Conservation (phyloP, 148 eudicot genomes). For the Vaccinium corymbosum region DNA sequence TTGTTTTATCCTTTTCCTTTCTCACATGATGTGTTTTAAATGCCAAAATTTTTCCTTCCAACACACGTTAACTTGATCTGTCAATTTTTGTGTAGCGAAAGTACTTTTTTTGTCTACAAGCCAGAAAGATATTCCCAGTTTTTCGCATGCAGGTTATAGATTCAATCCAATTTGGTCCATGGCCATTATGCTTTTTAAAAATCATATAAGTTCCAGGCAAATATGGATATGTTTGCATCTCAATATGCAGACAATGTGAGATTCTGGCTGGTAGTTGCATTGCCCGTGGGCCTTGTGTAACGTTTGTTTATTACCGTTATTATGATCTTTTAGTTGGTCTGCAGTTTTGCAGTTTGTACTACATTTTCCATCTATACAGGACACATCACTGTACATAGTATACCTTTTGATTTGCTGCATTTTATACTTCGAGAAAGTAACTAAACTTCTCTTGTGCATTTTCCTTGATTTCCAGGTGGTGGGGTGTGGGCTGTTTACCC, state of each 20-base stretch:
- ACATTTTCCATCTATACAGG: not conserved
- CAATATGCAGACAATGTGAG: not conserved
- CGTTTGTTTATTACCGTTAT: not conserved
- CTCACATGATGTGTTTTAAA: not conserved
- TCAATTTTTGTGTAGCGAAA: not conserved
- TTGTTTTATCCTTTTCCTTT: not conserved
- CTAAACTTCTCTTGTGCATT: not conserved
- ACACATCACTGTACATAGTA: not conserved
- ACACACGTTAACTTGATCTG: not conserved
- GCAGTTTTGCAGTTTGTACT: not conserved
- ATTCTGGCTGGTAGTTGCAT: not conserved
- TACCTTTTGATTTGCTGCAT: not conserved
- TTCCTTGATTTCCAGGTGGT: constrained; percentile 54
- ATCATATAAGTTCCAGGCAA: not conserved
- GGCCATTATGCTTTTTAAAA: not conserved
- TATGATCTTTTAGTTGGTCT: not conserved
- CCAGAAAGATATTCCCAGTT: not conserved
- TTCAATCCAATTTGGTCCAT: not conserved
- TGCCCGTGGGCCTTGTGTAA: not conserved
- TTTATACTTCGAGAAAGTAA: not conserved
- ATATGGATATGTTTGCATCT: not conserved
- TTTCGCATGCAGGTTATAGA: not conserved
- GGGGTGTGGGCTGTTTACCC: constrained; percentile 94
- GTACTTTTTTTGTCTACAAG: not conserved
- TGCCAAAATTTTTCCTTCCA: not conserved